phyloP scores from a whole-genome alignment of 2,329 filamentous ascomycete genomes.

The Coleophoma eucalyptorum region DNA sequence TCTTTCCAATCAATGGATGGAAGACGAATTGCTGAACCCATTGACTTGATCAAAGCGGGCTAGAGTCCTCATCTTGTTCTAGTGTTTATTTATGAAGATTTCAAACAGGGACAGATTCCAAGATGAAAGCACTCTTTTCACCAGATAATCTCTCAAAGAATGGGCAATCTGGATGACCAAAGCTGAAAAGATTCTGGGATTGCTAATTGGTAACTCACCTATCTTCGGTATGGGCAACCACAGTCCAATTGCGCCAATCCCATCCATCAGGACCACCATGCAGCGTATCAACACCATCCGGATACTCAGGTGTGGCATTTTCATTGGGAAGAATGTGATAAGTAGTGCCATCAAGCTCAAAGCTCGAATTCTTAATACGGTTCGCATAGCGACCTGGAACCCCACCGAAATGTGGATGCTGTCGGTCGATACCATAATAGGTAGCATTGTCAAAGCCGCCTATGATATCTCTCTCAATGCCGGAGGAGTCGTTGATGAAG shows the following conservation, averaged over 20 bases:
- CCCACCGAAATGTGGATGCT: constrained; percentile 68
- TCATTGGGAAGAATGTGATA: constrained; percentile 63
- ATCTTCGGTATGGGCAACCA: constrained; percentile 57
- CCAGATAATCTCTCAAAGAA: too few relatives aligned
- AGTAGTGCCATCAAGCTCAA: constrained; percentile 58
- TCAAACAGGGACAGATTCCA: too few relatives aligned
- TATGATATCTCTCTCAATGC: constrained; percentile 66
- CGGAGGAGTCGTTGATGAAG: constrained; percentile 65
- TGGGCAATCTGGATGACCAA: too few relatives aligned
- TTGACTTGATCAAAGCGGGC: too few relatives aligned
- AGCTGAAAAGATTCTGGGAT: neutral
- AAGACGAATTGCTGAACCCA: too few relatives aligned
- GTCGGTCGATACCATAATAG: constrained; percentile 60
- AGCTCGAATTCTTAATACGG: constrained; percentile 74
- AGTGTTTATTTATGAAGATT: too few relatives aligned
- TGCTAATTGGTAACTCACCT: neutral
- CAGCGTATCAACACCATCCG: constrained; percentile 57
- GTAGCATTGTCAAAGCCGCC: constrained; percentile 73
- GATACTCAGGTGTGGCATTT: constrained; percentile 46
- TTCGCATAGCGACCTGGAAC: constrained; percentile 78
- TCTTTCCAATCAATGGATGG: too few relatives aligned
- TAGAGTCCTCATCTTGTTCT: too few relatives aligned
- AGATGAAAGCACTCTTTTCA: too few relatives aligned
- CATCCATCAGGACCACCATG: constrained; percentile 70
- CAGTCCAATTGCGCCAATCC: constrained; percentile 76